Base-by-base conservation (phyloP, 352 stramenopile genomes). In the Globisporangium abappressorium region DNA sequence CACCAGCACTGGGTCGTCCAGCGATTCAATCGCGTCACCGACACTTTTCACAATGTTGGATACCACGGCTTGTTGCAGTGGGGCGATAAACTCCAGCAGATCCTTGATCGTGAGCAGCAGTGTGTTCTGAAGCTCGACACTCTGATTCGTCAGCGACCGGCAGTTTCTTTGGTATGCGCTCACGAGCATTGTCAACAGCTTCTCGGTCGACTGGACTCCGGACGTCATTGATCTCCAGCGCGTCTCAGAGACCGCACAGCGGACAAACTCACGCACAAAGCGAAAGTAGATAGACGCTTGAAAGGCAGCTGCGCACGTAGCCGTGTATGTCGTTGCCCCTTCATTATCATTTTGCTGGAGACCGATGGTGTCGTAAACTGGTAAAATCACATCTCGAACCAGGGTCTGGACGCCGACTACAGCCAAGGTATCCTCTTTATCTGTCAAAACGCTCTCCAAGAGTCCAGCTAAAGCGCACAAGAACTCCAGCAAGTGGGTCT, bases 71-170 rank as follows among this genome's bases (percentile, higher is more conserved):
- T 47, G 36, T 28, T 43, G 38, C 1, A 54, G n/a, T 15, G 49
- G 11, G 5, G 11, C 20, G 22, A 47, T 20, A 22, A 59, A n/a
- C 47, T 70, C 66, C 54, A 84, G 62, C 0, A 70, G 59, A 22
- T 72, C 65, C 20, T 82, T 82, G 3, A 77, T 54, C 5, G 77
- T 38, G 5, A 85, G 41, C 1, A 82, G 62, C 12, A 85, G 68
- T 7, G 26, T 76, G 53, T 82, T 72, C 34, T 54, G 70, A 33
- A 77, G 26, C 14, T 68, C 33, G 34, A 72, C 15, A 5, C 28
- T 67, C 3, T 61, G 22, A 51, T 5, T 33, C 26, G n/a, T 59
- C 26, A 30, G 12, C 12, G 38, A 12, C 20, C 22, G 11, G 15
- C 30, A 54, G 2, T 61, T 59, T 55, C 3, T 20, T n/a, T 11